These are phyloP conservation scores for Irpex lacteus DNA, from an alignment of 1,284 basidiomycete species.

Conservation along the genomic window DNA sequence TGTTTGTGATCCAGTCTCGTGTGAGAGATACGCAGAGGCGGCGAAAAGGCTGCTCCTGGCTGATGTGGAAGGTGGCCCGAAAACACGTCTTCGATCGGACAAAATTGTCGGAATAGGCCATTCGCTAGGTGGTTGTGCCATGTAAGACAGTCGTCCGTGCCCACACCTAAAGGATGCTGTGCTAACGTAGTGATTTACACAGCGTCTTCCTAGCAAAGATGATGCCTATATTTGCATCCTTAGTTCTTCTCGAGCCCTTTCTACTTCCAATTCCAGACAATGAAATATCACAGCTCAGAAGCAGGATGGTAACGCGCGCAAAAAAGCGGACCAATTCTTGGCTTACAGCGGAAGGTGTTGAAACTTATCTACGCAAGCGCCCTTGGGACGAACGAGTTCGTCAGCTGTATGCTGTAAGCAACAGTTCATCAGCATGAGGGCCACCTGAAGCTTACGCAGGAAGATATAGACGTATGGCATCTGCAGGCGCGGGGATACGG, in stretches of 20 bases:
- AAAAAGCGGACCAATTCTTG: slow-evolving; percentile 7
- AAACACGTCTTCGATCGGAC: slow-evolving; percentile 16
- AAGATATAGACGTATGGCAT: slow-evolving; percentile 4
- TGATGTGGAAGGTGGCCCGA: slow-evolving; percentile 16
- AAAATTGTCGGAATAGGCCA: slow-evolving; percentile 24
- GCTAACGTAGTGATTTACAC: background rate
- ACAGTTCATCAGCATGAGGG: background rate
- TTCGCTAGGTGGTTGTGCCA: slow-evolving; percentile 21
- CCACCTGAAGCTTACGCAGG: background rate
- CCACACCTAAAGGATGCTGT: background rate
- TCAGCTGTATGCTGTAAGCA: slow-evolving; percentile 9
- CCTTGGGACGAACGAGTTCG: slow-evolving; percentile 8
- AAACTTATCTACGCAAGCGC: background rate
- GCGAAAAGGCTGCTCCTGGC: slow-evolving; percentile 13
- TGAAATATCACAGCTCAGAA: background rate
- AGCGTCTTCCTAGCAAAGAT: slow-evolving; percentile 5
- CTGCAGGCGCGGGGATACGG: background rate
- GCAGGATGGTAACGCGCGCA: background rate
- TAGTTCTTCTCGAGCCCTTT: slow-evolving; percentile 12
- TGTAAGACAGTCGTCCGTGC: slow-evolving; percentile 15
- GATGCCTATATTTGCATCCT: slow-evolving; percentile 3
- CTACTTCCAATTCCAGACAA: slow-evolving; percentile 3
- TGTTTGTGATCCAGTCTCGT: slow-evolving; percentile 4
- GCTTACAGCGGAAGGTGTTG: background rate
- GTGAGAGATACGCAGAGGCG: slow-evolving; percentile 12